Conservation (phyloP, 2,329 filamentous ascomycete species). For the Metarhizium robertsii region DNA sequence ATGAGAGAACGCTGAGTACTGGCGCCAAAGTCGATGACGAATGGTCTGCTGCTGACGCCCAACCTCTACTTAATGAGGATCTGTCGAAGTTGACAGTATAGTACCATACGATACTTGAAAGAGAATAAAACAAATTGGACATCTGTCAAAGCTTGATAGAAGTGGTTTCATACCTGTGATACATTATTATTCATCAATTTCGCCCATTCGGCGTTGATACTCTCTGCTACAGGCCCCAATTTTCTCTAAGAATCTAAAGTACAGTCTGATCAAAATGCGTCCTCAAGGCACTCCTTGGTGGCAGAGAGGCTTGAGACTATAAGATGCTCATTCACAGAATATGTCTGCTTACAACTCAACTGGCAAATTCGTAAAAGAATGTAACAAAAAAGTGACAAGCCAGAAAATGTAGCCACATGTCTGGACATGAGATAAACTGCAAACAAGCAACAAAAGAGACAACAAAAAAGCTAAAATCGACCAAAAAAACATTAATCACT, state of each 20-base stretch:
- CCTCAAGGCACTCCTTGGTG: constrained; percentile 9
- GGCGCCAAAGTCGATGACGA: neutral
- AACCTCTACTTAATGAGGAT: constrained; percentile 9
- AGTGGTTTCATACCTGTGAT: constrained; percentile 3
- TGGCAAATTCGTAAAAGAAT: constrained; percentile 7
- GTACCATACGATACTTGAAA: constrained; percentile 13
- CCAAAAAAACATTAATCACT: constrained; percentile 3
- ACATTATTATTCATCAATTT: constrained; percentile 13
- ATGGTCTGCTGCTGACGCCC: constrained; percentile 8
- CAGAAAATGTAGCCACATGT: constrained; percentile 9
- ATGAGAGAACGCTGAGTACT: neutral
- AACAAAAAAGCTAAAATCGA: constrained; percentile 8
- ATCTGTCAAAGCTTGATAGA: neutral
- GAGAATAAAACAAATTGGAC: neutral
- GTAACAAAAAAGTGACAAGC: constrained; percentile 8
- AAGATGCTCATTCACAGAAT: constrained; percentile 25
- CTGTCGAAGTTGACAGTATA: constrained; percentile 21
- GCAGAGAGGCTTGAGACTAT: constrained; percentile 17
- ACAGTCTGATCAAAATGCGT: constrained; percentile 28
- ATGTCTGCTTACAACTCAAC: constrained; percentile 13
- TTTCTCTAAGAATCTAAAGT: constrained; percentile 24
- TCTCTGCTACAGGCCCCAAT: constrained; percentile 1
- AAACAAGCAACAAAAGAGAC: constrained; percentile 6
- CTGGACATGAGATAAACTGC: constrained; percentile 8
- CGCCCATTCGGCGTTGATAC: neutral